phyloP scores from a whole-genome alignment of 2,329 filamentous ascomycete genomes.

The Chalaropsis ovoidea region DNA sequence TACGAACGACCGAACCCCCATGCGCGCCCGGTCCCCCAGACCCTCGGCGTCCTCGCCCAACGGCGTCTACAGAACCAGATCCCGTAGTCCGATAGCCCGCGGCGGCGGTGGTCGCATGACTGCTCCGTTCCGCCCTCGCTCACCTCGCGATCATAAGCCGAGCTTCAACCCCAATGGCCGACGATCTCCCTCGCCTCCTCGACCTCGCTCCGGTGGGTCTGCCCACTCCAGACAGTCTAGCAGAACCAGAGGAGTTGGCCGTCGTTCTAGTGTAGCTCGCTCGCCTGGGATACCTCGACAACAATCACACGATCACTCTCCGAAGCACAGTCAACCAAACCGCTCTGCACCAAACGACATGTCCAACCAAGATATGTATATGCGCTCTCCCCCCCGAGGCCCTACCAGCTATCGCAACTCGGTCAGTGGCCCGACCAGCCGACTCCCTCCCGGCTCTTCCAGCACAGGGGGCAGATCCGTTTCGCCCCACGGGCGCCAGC shows the following conservation, averaged over 20 bases:
- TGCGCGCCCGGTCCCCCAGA: slow-evolving; percentile 16
- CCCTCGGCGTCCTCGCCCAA: slow-evolving; percentile 13
- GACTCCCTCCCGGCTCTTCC: slow-evolving; percentile 33
- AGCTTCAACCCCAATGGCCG: slow-evolving; percentile 15
- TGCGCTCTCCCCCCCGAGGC: slow-evolving; percentile 18
- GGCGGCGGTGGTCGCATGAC: slow-evolving; percentile 18
- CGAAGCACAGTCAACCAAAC: slow-evolving; percentile 27
- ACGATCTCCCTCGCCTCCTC: slow-evolving; percentile 28
- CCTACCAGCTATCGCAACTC: slow-evolving; percentile 34
- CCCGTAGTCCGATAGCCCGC: slow-evolving; percentile 22
- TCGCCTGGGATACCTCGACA: slow-evolving; percentile 28
- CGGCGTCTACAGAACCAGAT: slow-evolving; percentile 16
- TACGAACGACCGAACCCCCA: slow-evolving; percentile 14
- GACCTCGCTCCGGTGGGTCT: slow-evolving; percentile 39
- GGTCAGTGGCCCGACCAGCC: slow-evolving; percentile 27
- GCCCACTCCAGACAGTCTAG: slow-evolving; percentile 43
- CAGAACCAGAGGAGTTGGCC: slow-evolving; percentile 37
- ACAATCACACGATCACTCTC: slow-evolving; percentile 37
- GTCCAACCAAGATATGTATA: slow-evolving; percentile 4
- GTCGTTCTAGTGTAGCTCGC: slow-evolving; percentile 8
- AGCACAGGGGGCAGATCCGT: slow-evolving; percentile 27
- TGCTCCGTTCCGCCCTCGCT: slow-evolving; percentile 20
- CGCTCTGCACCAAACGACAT: slow-evolving; percentile 16
- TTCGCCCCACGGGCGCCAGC: slow-evolving; percentile 31
- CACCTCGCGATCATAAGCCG: slow-evolving; percentile 11